Evolutionary conservation across 2,329 filamentous ascomycete species (phyloP), one percentile per base, ranked within the genome.

Genomic region (Neonectria punicea): DNA sequence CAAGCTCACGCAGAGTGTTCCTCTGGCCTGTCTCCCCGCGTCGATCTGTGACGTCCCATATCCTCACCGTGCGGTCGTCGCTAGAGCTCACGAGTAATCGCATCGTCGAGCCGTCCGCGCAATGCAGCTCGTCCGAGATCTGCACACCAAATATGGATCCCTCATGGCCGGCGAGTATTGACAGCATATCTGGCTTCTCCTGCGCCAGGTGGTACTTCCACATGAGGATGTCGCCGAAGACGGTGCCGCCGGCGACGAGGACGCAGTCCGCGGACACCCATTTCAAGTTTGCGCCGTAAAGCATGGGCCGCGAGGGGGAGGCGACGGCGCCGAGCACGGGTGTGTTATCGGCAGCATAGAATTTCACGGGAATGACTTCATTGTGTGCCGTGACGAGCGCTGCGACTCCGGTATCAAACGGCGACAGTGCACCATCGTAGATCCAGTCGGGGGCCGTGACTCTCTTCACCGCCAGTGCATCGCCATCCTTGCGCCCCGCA

Each of bases 61-160:
- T 80, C 14, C 93, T 86, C 22, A 99, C 89, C 0, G 94, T 97
- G 55, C 96, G 87, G 79, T 99, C 96, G 75, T 99, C 96, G 74
- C 95, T 98, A 77, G 96, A 99, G 73, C 93, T 98, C 14, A 91
- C 92, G 36, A 99, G 83, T n/a, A 97, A 78, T 56, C 92, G 85
- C 28, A 82, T 81, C 20, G 76, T 76, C 7, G 74, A 75, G 0
- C 80, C 81, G 14, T 80, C 77, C 2, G 76, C 30, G 67, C 22
- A 80, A 69, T 7, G 67, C 66, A 20, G 28, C n/a, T 72, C 70
- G 90, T 78, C 69, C 0, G 93, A 97, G 39, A 98, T 91, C 34
- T 89, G 86, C 2, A 99, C 92, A 1, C 93, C 94, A 70, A 98
- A 99, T 30, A 99, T 91, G 1, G 95, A 98, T 0, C 96, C 96